Base-by-base conservation (phyloP, 2,329 filamentous ascomycete species). In the Pseudocercospora eumusae region DNA sequence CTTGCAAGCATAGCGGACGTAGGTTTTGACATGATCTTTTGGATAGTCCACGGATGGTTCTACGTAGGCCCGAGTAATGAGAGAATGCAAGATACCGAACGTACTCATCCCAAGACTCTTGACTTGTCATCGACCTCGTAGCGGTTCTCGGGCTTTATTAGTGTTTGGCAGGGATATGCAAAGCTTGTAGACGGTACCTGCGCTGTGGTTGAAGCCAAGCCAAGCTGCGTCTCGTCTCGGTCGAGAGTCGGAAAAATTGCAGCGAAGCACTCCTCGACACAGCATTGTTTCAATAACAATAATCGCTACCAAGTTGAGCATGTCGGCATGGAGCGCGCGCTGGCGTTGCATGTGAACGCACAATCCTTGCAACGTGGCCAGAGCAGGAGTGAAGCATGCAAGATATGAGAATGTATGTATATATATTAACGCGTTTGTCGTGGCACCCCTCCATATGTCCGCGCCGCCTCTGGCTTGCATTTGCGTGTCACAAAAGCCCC, bases 51-150 rank as follows among this genome's bases (percentile, higher is more conserved):
- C 25, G 21, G 47, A 27, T 23, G 47, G 47, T 50, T 50, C 20
- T 50, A 50, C 21, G 23, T 50, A 50, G 45, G 47, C 47, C 47
- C 47, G 47, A 27, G 47, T 50, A 50, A 50, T 50, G 47, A 50
- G 23, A 50, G 47, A 50, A 50, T 50, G 21, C 20, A n/a, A n/a
- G 28, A 50, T 50, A 27, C 6, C 28, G 15, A 28, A 23, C 21
- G 23, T 15, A 18, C 15, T 21, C 4, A 6, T 10, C 1, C 8
- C 1, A 8, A 3, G 2, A 3, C 21, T 8, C 18, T 20, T 20
- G 42, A 11, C 42, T 45, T n/a, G 21, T 36, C 28, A 7, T n/a
- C 13, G 33, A 36, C 13, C 13, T 36, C 33, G 5, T n/a, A n/a
- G 33, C 33, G 33, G 33, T 36, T 36, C 33, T 36, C 15, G 8